Conservation (phyloP, 140 eudicot genomes). For the Erigeron philadelphicus region DNA sequence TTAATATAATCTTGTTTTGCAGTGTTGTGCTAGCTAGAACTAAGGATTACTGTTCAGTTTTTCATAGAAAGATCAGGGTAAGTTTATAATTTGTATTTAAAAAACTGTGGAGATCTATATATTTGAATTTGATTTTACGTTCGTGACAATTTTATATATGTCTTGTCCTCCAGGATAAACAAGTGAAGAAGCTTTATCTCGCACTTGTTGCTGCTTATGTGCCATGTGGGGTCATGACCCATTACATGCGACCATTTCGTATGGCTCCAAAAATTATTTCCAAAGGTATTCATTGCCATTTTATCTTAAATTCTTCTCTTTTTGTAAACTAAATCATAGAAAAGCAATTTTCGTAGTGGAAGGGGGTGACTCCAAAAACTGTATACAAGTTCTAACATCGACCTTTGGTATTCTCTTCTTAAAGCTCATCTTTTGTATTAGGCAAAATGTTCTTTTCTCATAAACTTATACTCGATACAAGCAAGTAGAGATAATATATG, state of each 20-base stretch:
- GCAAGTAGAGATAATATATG: no score
- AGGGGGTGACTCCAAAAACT: background rate
- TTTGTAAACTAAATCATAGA: background rate
- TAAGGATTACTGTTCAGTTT: slow-evolving; percentile 82
- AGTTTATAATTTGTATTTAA: slow-evolving; percentile 24
- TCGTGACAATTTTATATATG: background rate
- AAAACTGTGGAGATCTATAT: background rate
- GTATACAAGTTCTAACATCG: slow-evolving; percentile 10
- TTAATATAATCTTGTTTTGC: slow-evolving; percentile 28
- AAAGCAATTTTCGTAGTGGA: slow-evolving; percentile 2
- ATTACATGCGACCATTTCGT: slow-evolving; percentile 84
- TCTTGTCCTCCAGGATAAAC: slow-evolving; percentile 55
- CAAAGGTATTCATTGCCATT: slow-evolving; percentile 44
- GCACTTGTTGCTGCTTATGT: slow-evolving; percentile 87
- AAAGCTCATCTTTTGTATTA: slow-evolving; percentile 1
- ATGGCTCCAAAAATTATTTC: slow-evolving; percentile 78
- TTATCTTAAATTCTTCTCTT: background rate
- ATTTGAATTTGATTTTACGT: background rate
- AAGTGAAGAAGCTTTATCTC: slow-evolving; percentile 85
- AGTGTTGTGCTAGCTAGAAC: slow-evolving; percentile 87
- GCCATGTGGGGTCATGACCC: slow-evolving; percentile 71
- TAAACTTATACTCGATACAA: no score
- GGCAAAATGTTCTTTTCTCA: background rate
- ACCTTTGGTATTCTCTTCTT: slow-evolving; percentile 1
- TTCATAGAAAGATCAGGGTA: slow-evolving; percentile 81